A percentile compares a stretch with the other conserved stretches of the same genome.
Evolutionary conservation across 176 grass and related monocot species (phyloP).

Genomic region (Musa acuminata): DNA sequence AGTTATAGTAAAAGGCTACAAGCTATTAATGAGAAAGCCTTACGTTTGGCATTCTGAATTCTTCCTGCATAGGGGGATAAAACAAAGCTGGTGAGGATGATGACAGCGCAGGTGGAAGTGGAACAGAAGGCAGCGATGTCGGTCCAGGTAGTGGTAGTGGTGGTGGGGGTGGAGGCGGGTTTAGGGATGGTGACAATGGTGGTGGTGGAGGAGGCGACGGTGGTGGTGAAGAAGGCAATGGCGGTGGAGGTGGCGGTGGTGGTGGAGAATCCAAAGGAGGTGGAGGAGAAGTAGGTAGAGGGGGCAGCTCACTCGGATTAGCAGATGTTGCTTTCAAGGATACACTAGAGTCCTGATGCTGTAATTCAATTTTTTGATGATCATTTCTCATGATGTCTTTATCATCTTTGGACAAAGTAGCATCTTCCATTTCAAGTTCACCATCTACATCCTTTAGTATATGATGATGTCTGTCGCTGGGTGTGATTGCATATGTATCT

Average conservation of each 20-base stretch:
- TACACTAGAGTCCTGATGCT: constrained; percentile 6
- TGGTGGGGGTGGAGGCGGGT: constrained; percentile 49
- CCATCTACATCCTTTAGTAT: constrained; percentile 28
- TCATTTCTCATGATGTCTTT: constrained; percentile 29
- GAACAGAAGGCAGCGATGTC: constrained; percentile 28
- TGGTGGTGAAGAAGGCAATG: constrained; percentile 64
- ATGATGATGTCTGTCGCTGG: constrained; percentile 19
- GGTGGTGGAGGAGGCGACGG: constrained; percentile 41
- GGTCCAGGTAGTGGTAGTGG: constrained; percentile 41
- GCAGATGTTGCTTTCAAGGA: constrained; percentile 24
- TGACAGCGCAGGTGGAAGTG: constrained; percentile 23
- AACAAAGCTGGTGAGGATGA: constrained; percentile 49
- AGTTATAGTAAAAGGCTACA: neutral
- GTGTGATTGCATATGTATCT: constrained; percentile 32
- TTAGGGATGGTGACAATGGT: constrained; percentile 31
- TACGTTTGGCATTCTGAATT: constrained; percentile 64
- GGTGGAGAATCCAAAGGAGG: constrained; percentile 29
- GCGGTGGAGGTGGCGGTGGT: constrained; percentile 41
- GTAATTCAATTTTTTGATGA: constrained; percentile 11
- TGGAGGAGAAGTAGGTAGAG: constrained; percentile 16
- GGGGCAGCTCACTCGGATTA: constrained; percentile 42
- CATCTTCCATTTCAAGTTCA: constrained; percentile 51
- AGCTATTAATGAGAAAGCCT: constrained; percentile 19
- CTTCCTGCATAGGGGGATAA: constrained; percentile 46
- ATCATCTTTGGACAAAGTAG: constrained; percentile 26